phyloP scores from a whole-genome alignment of 768 basidiomycete species.

The Pisolithus sp. region DNA sequence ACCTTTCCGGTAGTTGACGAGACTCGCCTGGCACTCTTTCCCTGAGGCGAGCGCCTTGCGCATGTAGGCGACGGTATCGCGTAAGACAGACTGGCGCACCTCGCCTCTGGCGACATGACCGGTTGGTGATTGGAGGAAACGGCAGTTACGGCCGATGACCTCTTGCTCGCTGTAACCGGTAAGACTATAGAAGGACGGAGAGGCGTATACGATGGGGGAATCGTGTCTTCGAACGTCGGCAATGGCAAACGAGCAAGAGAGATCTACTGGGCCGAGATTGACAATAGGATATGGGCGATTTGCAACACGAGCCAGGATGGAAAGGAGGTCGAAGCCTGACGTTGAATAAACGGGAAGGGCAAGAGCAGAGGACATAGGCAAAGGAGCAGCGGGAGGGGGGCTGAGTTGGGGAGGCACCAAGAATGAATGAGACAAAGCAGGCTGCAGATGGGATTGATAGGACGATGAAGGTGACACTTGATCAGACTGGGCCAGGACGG shows the following conservation, averaged over 20 bases:
- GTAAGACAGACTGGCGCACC: conserved; percentile 54
- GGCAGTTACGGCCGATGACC: conserved; percentile 85
- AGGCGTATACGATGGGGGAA: conserved; percentile 85
- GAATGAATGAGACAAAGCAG: conserved; percentile 1
- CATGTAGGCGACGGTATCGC: conserved; percentile 59
- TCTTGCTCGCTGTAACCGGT: conserved; percentile 73
- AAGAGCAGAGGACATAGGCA: conserved; percentile 22
- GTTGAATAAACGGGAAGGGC: conserved; percentile 72
- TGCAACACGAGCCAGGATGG: conserved; percentile 72
- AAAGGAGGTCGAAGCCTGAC: conserved; percentile 86
- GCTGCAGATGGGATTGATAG: neutral
- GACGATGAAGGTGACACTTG: neutral
- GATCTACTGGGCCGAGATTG: conserved; percentile 83
- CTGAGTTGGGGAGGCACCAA: neutral
- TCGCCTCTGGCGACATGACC: conserved; percentile 48
- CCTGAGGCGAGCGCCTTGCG: conserved; percentile 58
- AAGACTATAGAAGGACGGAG: conserved; percentile 71
- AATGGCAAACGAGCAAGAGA: conserved; percentile 88
- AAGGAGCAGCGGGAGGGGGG: neutral
- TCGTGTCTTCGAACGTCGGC: conserved; percentile 80
- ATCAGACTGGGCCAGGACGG: conserved; percentile 2
- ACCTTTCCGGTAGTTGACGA: conserved; percentile 86
- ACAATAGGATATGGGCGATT: conserved; percentile 69
- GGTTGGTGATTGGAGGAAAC: conserved; percentile 79
- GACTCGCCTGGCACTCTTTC: conserved; percentile 83